Percentiles rank a stretch among this genome's conserved stretches.
phyloP scores from a whole-genome alignment of 2,329 filamentous ascomycete species.

The Fusarium sp. region DNA sequence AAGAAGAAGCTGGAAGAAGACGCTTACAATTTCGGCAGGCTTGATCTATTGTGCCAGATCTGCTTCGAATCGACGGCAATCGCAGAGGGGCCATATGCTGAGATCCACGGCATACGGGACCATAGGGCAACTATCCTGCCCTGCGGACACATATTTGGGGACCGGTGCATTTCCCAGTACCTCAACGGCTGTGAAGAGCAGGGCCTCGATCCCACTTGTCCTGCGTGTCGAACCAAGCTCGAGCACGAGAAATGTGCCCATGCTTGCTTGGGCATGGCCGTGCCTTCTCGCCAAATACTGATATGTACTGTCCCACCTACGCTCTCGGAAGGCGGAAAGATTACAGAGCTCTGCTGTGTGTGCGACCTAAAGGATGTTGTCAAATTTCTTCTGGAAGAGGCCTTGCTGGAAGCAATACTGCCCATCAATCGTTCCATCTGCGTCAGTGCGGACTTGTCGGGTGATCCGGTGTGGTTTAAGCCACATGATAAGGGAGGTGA shows the following conservation, averaged over 20 bases:
- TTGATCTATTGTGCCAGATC: neutral
- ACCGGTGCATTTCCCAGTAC: neutral
- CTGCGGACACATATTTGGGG: slow-evolving; percentile 26
- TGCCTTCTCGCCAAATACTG: neutral
- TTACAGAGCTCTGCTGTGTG: neutral
- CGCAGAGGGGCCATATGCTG: neutral
- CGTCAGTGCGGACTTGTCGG: neutral
- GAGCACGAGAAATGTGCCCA: neutral
- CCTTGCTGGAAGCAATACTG: too few species aligned
- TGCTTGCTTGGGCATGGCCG: neutral
- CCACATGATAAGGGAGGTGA: neutral
- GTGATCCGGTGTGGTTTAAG: neutral
- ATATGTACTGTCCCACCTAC: neutral
- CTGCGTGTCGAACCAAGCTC: neutral
- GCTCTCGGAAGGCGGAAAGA: neutral
- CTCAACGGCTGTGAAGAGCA: neutral
- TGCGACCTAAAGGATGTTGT: neutral
- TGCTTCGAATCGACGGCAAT: neutral
- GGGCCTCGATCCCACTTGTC: neutral
- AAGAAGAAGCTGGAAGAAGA: neutral
- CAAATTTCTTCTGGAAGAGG: too few species aligned
- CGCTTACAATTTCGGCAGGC: neutral
- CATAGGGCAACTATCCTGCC: neutral
- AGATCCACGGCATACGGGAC: too few species aligned
- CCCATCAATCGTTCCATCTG: neutral